Percentiles rank a stretch among this genome's conserved stretches.
Conservation (phyloP, 208 protist species). For the Acanthamoeba culbertsoni region DNA sequence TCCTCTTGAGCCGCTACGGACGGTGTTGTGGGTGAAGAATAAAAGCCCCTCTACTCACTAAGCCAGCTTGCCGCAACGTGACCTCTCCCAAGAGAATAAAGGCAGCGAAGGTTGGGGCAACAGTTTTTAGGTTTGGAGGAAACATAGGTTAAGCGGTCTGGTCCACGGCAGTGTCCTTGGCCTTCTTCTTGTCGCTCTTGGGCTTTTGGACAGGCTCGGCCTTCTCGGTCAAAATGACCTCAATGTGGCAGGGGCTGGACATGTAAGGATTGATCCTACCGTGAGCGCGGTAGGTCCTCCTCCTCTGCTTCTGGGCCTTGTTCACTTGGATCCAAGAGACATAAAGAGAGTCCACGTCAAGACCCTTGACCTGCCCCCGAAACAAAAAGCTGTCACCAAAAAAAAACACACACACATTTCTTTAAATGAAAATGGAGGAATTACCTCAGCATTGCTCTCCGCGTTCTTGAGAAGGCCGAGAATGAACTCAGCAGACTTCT, state of each 20-base stretch:
- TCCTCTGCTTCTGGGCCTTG: conserved; percentile 84
- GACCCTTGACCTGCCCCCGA: conserved; percentile 77
- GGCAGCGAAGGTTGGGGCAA: no score
- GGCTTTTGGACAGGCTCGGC: conserved; percentile 61
- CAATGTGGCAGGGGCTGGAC: conserved; percentile 87
- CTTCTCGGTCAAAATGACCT: conserved; percentile 85
- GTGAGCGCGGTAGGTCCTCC: conserved; percentile 92
- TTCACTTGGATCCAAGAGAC: conserved; percentile 91
- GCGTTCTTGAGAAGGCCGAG: conserved; percentile 87
- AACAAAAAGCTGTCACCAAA: not conserved
- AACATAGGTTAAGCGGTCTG: not conserved
- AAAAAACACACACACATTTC: not conserved
- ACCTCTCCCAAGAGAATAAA: no score
- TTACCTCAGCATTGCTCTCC: conserved; percentile 87
- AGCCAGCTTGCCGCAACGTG: no score
- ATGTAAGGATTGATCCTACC: conserved; percentile 92
- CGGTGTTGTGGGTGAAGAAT: no score
- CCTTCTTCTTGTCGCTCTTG: not conserved
- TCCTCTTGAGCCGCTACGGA: not conserved
- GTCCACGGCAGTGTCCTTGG: no score
- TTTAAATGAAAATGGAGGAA: not conserved
- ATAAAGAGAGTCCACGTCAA: conserved; percentile 85
- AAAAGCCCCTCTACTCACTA: no score
- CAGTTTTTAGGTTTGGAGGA: not conserved
- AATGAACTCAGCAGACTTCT: conserved; percentile 87